Percentiles rank a stretch among this genome's conserved stretches.
Conservation (phyloP, 164 flowering plant genomes). For the Taxillus chinensis region DNA sequence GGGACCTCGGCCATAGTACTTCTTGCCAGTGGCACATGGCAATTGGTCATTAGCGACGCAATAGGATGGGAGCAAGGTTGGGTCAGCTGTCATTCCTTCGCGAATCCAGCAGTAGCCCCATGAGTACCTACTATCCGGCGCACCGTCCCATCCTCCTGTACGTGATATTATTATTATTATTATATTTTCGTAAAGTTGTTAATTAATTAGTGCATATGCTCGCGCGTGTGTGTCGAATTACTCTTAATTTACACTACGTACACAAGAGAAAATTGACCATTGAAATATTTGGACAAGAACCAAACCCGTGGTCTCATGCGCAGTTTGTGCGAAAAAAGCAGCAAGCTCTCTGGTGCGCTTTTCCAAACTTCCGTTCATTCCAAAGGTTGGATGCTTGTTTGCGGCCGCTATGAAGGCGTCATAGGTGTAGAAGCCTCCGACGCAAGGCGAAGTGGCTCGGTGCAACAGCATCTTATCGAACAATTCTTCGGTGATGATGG, state of each 20-base stretch:
- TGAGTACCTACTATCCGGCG: neutral
- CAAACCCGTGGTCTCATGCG: slow-evolving; percentile 1
- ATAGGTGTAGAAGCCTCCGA: neutral
- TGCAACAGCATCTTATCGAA: neutral
- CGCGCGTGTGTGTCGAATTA: neutral
- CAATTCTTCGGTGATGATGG: neutral
- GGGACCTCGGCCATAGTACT: neutral
- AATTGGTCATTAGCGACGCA: neutral
- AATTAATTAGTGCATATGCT: neutral
- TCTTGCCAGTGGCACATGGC: neutral
- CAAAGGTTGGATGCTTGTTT: neutral
- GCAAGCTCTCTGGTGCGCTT: neutral
- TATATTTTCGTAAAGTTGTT: too few species aligned
- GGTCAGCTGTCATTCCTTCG: neutral
- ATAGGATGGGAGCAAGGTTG: neutral
- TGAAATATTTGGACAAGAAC: neutral
- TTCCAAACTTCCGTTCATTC: neutral
- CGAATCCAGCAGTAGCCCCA: neutral
- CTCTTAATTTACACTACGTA: neutral
- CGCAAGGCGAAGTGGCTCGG: neutral
- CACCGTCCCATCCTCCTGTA: slow-evolving; percentile 1
- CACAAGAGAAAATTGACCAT: too few species aligned
- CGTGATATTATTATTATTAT: neutral
- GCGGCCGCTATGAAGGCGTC: neutral
- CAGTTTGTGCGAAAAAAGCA: neutral